These are phyloP conservation scores for Neoboletus magnificus DNA, from an alignment of 768 basidiomycete species.

Conservation along the genomic window DNA sequence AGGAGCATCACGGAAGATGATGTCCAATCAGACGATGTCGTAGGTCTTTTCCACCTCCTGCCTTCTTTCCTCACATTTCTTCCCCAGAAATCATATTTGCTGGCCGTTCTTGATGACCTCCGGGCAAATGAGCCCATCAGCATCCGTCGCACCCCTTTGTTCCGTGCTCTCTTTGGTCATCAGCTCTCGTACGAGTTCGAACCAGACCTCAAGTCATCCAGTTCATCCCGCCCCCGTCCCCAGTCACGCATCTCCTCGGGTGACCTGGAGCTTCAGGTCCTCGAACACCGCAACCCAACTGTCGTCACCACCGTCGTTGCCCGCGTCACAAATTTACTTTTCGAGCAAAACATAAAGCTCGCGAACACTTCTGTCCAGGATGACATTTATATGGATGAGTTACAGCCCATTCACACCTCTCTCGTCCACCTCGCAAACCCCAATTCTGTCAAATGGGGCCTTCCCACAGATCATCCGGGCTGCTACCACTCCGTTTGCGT, in stretches of 20 bases:
- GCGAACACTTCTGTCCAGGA: constrained; percentile 31
- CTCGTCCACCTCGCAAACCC: constrained; percentile 32
- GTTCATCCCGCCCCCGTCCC: constrained; percentile 15
- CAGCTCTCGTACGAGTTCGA: constrained; percentile 23
- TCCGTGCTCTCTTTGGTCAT: constrained; percentile 33
- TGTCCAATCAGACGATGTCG: constrained; percentile 44
- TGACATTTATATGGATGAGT: constrained; percentile 24
- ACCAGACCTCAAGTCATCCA: constrained; percentile 7
- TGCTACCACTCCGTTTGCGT: constrained; percentile 48
- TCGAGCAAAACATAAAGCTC: constrained; percentile 43
- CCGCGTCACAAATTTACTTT: constrained; percentile 45
- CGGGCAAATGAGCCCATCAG: constrained; percentile 30
- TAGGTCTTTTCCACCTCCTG: constrained; percentile 29
- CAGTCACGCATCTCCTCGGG: constrained; percentile 9
- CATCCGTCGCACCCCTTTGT: constrained; percentile 40
- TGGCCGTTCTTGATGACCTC: constrained; percentile 39
- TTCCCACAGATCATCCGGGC: constrained; percentile 18
- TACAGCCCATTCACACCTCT: constrained; percentile 7
- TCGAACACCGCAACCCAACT: constrained; percentile 36
- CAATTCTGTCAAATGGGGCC: constrained; percentile 33
- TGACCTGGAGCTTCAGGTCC: constrained; percentile 32
- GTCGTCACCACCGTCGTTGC: constrained; percentile 47
- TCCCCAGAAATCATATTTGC: constrained; percentile 44
- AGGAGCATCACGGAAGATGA: constrained; percentile 42
- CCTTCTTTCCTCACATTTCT: not conserved